Conservation (phyloP, 805 yeast genomes). For the Candida oleophila region DNA sequence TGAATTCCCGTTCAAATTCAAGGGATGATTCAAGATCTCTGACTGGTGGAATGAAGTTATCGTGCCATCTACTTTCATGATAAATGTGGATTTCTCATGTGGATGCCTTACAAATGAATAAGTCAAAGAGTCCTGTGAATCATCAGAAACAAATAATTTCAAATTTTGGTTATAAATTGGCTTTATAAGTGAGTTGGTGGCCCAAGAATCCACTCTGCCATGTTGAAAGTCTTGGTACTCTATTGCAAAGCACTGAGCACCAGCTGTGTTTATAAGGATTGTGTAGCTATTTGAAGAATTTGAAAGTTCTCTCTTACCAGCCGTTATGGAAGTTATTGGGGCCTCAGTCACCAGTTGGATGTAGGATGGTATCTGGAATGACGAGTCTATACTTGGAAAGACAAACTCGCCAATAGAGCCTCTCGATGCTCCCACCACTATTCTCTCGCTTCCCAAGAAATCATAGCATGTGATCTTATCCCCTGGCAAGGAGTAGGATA, state of each 20-base stretch:
- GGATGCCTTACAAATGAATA: slow-evolving; percentile 31
- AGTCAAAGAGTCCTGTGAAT: slow-evolving; percentile 27
- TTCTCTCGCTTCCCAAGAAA: slow-evolving; percentile 39
- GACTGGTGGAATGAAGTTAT: slow-evolving; percentile 28
- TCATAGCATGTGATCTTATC: slow-evolving; percentile 45
- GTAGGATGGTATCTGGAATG: slow-evolving; percentile 26
- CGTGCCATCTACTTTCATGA: slow-evolving; percentile 31
- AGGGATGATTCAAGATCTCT: slow-evolving; percentile 37
- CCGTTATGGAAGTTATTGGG: slow-evolving; percentile 25
- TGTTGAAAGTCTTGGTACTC: slow-evolving; percentile 28
- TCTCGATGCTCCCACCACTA: slow-evolving; percentile 57
- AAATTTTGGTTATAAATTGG: slow-evolving; percentile 30
- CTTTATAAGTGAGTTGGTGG: slow-evolving; percentile 21
- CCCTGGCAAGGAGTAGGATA: slow-evolving; percentile 16
- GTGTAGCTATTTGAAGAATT: slow-evolving; percentile 10
- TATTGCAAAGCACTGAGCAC: slow-evolving; percentile 22
- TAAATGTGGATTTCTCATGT: slow-evolving; percentile 30
- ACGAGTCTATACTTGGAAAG: slow-evolving; percentile 25
- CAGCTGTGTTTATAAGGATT: slow-evolving; percentile 30
- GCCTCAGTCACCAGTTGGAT: slow-evolving; percentile 30
- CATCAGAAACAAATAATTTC: slow-evolving; percentile 25
- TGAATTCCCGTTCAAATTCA: slow-evolving; percentile 31
- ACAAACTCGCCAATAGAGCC: slow-evolving; percentile 63
- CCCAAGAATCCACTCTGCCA: slow-evolving; percentile 24
- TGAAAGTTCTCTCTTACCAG: slow-evolving; percentile 9